These are phyloP conservation scores for Canavalia ensiformis DNA, from an alignment of 306 rosid genomes.

Conservation along the genomic window DNA sequence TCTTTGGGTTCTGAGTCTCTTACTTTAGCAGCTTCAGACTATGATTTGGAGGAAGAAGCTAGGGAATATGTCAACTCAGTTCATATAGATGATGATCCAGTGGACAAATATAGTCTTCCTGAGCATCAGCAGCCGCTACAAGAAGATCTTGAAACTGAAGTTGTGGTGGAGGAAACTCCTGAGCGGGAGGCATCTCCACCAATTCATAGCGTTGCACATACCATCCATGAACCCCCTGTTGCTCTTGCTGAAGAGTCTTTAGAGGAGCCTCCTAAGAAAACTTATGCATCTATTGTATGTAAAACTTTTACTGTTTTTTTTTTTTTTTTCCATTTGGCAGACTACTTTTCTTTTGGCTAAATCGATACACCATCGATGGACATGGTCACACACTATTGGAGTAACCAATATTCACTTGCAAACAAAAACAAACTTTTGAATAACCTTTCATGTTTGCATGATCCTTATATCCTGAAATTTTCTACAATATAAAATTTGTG, in stretches of 20 bases:
- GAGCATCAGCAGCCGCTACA: conserved; percentile 76
- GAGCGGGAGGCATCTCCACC: conserved; percentile 64
- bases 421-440: not conserved
- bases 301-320: conserved; percentile 8
- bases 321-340: conserved; percentile 3
- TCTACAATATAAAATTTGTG: not conserved
- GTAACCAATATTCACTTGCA: conserved; percentile 7
- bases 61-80: conserved; percentile 74
- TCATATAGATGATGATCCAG: conserved; percentile 84
- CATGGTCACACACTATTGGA: not conserved
- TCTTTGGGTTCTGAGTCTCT: conserved; percentile 40
- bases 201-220: conserved; percentile 56
- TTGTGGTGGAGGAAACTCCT: conserved; percentile 84
- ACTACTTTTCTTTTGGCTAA: not conserved
- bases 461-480: not conserved
- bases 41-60: conserved; percentile 86
- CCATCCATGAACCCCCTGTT: conserved; percentile 61
- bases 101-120: conserved; percentile 87
- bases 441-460: not conserved
- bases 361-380: not conserved
- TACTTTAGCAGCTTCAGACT: conserved; percentile 69
- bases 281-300: conserved; percentile 94
- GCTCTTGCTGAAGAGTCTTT: conserved; percentile 68
- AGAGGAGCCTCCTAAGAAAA: conserved; percentile 83
- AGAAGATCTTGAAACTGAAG: conserved; percentile 73